Conservation (phyloP, 306 rosid species). For the Medicago ruthenica region DNA sequence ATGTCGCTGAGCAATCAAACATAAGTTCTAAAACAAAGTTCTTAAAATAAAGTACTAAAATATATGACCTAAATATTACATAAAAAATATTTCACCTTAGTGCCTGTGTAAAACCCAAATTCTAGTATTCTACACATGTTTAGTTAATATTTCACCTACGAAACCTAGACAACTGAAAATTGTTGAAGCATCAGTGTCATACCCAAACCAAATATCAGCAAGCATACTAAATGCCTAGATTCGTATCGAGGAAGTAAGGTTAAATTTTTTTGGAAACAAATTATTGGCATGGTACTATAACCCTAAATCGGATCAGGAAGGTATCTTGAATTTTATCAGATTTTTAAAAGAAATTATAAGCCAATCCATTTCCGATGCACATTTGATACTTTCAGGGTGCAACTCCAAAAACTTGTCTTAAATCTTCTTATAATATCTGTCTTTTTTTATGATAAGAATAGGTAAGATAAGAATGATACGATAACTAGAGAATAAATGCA, state of each 20-base stretch:
- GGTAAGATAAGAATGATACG: slow-evolving; percentile 1
- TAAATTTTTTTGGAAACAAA: too few species aligned
- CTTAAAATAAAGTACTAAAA: not conserved
- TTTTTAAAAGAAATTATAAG: not conserved
- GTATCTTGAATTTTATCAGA: not conserved
- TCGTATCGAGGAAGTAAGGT: too few species aligned
- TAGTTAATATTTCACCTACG: not conserved
- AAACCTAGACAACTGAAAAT: not conserved
- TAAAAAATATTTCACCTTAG: not conserved
- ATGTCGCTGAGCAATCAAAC: not conserved
- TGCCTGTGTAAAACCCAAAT: slow-evolving; percentile 4
- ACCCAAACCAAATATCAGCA: not conserved
- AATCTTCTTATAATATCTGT: not conserved
- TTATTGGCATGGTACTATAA: too few species aligned
- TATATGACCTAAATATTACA: too few species aligned
- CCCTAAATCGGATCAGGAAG: too few species aligned
- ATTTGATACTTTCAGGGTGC: not conserved
- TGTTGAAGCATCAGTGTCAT: not conserved
- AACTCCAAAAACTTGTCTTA: not conserved
- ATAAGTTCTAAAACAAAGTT: too few species aligned
- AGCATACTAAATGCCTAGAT: not conserved
- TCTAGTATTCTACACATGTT: not conserved
- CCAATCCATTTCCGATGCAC: not conserved
- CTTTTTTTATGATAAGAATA: not conserved
- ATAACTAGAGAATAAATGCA: slow-evolving; percentile 1